Percentiles rank a stretch among this genome's conserved stretches.
Evolutionary conservation across 2,329 filamentous ascomycete genomes (phyloP).

Genomic region (Fusarium kyushuense): DNA sequence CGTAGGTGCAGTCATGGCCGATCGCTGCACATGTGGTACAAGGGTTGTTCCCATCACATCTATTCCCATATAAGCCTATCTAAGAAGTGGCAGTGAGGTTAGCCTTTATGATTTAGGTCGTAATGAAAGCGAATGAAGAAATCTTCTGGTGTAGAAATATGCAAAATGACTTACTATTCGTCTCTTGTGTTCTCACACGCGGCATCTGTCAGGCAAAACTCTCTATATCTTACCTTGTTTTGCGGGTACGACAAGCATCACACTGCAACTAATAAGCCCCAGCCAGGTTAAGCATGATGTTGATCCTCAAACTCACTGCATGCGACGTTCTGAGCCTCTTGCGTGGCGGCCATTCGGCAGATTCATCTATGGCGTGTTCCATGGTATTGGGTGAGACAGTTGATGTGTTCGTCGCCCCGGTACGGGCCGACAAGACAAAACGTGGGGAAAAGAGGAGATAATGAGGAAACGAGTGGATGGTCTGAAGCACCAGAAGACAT

Average conservation of each 20-base stretch:
- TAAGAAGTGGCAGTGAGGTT: background rate
- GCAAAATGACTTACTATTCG: background rate
- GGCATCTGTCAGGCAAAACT: background rate
- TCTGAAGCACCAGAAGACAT: constrained; percentile 8
- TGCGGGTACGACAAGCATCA: constrained; percentile 60
- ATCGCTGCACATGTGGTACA: constrained; percentile 56
- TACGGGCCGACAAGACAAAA: constrained; percentile 48
- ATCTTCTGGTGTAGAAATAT: background rate
- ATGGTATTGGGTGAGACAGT: constrained; percentile 30
- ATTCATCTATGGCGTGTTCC: constrained; percentile 44
- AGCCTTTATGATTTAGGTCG: background rate
- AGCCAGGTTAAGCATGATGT: background rate
- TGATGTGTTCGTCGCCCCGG: constrained; percentile 45
- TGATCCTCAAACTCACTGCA: constrained; percentile 50
- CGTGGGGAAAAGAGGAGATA: constrained; percentile 36
- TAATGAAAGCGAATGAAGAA: background rate
- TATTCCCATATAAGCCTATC: constrained; percentile 40
- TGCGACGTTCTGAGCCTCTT: constrained; percentile 59
- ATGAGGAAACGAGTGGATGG: constrained; percentile 26
- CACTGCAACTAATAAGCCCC: constrained; percentile 51
- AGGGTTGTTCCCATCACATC: constrained; percentile 62
- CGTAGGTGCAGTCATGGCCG: constrained; percentile 57
- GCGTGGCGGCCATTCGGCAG: constrained; percentile 50
- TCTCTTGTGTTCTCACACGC: background rate
- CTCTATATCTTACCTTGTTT: constrained; percentile 56